Evolutionary conservation across 2,329 filamentous ascomycete genomes (phyloP), one percentile per base, ranked within the genome.

Genomic region (Aspergillus novoparasiticus): DNA sequence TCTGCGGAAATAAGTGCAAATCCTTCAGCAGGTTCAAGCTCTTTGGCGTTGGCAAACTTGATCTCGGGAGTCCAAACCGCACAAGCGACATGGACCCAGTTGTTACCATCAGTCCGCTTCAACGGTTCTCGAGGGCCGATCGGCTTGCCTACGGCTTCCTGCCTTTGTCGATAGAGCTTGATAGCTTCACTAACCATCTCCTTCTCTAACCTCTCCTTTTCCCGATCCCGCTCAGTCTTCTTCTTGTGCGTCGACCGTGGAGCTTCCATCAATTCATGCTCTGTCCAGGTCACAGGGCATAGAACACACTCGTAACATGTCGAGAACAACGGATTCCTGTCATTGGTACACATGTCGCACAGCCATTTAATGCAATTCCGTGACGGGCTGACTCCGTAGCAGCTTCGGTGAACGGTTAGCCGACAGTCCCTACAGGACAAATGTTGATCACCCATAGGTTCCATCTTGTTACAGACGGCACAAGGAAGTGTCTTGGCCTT

Each of bases 31-130:
- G 93, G 90, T 69, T 93, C 91, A 39, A 99, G 81, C 21, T 90
- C 88, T 72, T 89, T 89, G 21, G 93, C 90, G 71, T 92, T 92
- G 66, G 91, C 94, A 77, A 97, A 99, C 73, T 94, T 95, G 71
- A 97, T 90, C 78, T 99, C 95, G 0, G 93, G 89, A 12, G 91
- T 94, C 89, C 92, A 98, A 21, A 97, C 84, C 1, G 95, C 94
- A 74, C 95, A 99, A 43, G 90, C 90, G 32, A 98, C 93, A 75
- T 99, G 95, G 19, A 97, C 92, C 95, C 95, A 99, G 73, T 98
- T 98, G 80, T 98, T 98, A 75, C 96, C 93, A 4, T 91, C 92
- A 0, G 95, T 99, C 56, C 92, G 88, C 80, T 99, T 99, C 66
- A 99, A 82, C 4, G 95, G 90, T 75, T 98, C 95, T 55, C 95